Evolutionary conservation across 2,329 filamentous ascomycete genomes (phyloP), one percentile per base, ranked within the genome.

Genomic region (Apiospora sp.): DNA sequence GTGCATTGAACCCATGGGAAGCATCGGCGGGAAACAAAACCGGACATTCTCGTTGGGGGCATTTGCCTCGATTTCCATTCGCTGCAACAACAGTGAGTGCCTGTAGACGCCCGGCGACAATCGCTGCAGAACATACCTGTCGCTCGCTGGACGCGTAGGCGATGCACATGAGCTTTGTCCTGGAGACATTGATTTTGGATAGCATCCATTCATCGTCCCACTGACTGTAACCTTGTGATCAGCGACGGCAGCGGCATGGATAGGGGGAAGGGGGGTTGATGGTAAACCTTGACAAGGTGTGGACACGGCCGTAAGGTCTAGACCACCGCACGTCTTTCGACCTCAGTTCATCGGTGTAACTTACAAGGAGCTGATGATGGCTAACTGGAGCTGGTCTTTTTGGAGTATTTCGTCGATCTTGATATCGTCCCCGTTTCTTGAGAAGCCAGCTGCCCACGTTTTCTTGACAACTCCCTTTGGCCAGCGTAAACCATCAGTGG

Each of bases 391-490:
- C 16, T 91, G 87, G 1, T 89, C 83, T 74, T 90, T 92, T 80
- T 97, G 93, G 1, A 98, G 82, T 46, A 98, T 89, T 80, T 98
- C 95, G 78, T 97, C 94, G 54, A 98, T 91, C 73, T 91, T 96
- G 79, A 98, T 94, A 74, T 97, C 94, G 74, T 95, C 88, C 5
- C 85, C 85, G 0, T 81, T 85, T 48, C 93, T 87, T 1, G 87
- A 84, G 75, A 89, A 90, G 3, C 92, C 91, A 48, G 85, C 85
- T 0, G 90, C 91, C 90, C 93, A 96, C 0, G 96, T 98, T 78
- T 93, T 94, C 82, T 94, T 96, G 67, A 98, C 90, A 0, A 86
- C 84, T 1, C 95, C 96, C 54, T 83, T 81, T 2, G 85, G 84
- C 75, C 84, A 90, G 0, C 83, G 84, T 10, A 87, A 77, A 68